Base-by-base conservation (phyloP, 2,329 filamentous ascomycete genomes). In the Aspergillus sojae region DNA sequence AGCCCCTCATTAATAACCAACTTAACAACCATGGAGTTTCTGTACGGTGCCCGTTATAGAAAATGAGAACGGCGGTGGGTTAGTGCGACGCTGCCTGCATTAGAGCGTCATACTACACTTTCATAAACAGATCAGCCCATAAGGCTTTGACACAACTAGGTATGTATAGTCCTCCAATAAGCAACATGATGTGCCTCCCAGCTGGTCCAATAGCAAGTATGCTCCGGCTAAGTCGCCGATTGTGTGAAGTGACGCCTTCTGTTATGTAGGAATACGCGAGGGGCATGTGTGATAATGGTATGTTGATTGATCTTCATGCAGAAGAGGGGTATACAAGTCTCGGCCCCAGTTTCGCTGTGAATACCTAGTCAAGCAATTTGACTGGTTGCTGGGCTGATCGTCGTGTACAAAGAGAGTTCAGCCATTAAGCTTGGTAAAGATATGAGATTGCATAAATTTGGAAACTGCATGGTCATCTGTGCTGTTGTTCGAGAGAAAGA, bases 221-320 rank as follows among this genome's bases (percentile, higher is more conserved):
- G 32, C 52, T 26, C 32, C n/a, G 19, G 28, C 30, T 21, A 54
- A 21, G 52, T 34, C 19, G 21, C 12, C 28, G 21, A 19, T n/a
- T 55, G 52, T 41, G 12, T 4, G 32, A 39, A 36, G n/a, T 16
- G 32, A 39, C 32, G 26, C 32, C 23, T 54, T 39, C 19, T 26
- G 14, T 46, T 23, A n/a, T 21, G 48, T 26, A 46, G 41, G 50
- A 48, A 36, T 41, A 46, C 41, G 56, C 34, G 56, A 55, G 30
- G 48, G 55, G n/a, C 23, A 48, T 39, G 61, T 23, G 41, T 30
- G 54, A 34, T n/a, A 45, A 30, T 60, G 28, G 34, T 56, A 48
- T 43, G 26, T 23, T 50, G 61, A 32, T 46, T 52, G 61, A 60
- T 63, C 61, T 63, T 41, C 61, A 60, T 56, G 52, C 57, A 56